phyloP scores from a whole-genome alignment of 495 filamentous ascomycete species.

The Rostrohypoxylon terebratum region DNA sequence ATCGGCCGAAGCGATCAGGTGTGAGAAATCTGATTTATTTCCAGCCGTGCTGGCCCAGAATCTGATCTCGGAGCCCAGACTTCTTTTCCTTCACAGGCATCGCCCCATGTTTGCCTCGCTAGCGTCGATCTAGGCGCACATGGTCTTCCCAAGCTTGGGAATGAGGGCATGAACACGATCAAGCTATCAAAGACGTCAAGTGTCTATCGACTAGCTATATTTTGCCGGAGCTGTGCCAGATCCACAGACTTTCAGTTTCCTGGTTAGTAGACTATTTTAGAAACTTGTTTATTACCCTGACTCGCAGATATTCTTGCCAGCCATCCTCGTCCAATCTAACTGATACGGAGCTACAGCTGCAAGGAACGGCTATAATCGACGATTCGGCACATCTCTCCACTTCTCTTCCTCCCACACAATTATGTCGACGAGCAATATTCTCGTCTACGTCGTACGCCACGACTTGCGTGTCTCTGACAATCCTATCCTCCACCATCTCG shows the following conservation, averaged over 20 bases:
- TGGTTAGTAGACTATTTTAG: neutral
- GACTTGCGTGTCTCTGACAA: conserved; percentile 78
- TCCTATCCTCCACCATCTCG: conserved; percentile 69
- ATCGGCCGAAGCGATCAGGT: conserved; percentile 25
- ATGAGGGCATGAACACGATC: conserved; percentile 7
- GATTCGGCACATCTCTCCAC: neutral
- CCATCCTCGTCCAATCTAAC: neutral
- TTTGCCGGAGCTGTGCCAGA: conserved; percentile 26
- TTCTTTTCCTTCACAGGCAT: conserved; percentile 7
- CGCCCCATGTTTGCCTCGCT: conserved; percentile 15
- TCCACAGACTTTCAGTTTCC: conserved; percentile 28
- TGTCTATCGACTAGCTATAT: conserved; percentile 17
- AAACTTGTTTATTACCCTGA: conserved; percentile 9
- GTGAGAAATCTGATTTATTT: conserved; percentile 29
- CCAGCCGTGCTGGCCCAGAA: conserved; percentile 29
- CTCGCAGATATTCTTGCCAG: conserved; percentile 4
- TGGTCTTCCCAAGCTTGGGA: conserved; percentile 7
- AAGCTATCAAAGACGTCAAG: conserved; percentile 40
- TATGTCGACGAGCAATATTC: conserved; percentile 55
- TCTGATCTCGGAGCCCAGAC: conserved; percentile 16
- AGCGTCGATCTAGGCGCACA: conserved; percentile 29
- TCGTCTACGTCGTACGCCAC: conserved; percentile 72
- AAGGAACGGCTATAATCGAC: conserved; percentile 6
- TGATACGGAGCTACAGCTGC: conserved; percentile 13
- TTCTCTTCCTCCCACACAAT: conserved; percentile 14